phyloP scores from a whole-genome alignment of 495 filamentous ascomycete species.

The Peziza echinospora region DNA sequence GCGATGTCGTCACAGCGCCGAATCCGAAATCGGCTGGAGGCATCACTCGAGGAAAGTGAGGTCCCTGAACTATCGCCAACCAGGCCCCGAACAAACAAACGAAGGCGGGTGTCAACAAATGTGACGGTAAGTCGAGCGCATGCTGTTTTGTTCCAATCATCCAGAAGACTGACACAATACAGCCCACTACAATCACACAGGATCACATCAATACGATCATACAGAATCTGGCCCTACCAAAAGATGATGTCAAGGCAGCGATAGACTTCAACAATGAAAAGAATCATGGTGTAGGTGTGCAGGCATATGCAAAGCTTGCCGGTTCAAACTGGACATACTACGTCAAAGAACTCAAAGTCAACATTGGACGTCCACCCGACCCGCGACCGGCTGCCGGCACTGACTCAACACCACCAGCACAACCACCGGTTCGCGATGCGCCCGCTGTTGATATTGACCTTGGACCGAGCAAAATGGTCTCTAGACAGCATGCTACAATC shows the following conservation, averaged over 20 bases:
- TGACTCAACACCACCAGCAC: conserved; percentile 16
- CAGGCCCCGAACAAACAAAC: no score
- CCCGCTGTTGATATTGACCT: conserved; percentile 62
- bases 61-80: no score
- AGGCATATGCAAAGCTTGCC: conserved; percentile 83
- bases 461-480: conserved; percentile 80
- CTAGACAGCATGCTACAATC: conserved; percentile 68
- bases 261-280: conserved; percentile 51
- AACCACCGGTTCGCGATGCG: conserved; percentile 16
- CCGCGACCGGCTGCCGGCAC: conserved; percentile 12
- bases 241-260: conserved; percentile 42
- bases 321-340: conserved; percentile 91
- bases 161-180: no score
- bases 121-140: no score
- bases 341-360: conserved; percentile 54
- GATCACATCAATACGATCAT: conserved; percentile 57
- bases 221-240: conserved; percentile 38
- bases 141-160: no score
- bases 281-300: conserved; percentile 46
- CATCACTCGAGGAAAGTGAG: no score
- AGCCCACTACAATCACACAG: no score
- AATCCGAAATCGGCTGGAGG: no score
- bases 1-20: no score
- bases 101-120: no score
- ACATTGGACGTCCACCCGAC: conserved; percentile 66